These are phyloP conservation scores for Thuja plicata DNA, from an alignment of 83 land plant genomes.

Conservation along the genomic window DNA sequence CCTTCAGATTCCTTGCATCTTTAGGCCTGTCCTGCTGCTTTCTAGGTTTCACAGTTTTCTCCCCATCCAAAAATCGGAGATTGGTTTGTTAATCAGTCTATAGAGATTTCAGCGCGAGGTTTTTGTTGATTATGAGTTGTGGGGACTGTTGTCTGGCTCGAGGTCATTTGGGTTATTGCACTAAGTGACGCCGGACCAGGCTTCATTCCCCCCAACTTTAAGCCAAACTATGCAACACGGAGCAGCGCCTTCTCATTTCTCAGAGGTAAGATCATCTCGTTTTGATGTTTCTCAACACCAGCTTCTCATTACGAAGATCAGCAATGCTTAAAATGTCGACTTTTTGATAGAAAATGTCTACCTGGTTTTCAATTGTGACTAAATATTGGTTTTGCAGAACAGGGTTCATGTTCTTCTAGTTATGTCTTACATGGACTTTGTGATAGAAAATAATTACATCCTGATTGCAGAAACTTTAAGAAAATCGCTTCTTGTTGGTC, in stretches of 20 bases:
- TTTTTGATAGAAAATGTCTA: too few relatives aligned
- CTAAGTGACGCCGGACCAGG: conserved; percentile 16
- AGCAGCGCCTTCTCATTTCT: too few relatives aligned
- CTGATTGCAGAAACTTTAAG: neutral
- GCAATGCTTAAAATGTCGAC: too few relatives aligned
- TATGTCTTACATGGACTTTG: neutral
- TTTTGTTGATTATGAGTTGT: conserved; percentile 11
- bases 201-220: conserved; percentile 19
- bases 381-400: neutral
- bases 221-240: neutral
- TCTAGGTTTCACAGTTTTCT: neutral
- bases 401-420: neutral
- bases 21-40: neutral
- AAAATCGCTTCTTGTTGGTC: neutral
- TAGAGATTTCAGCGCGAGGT: too few relatives aligned
- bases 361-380: neutral
- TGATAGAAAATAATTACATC: neutral
- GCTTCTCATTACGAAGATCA: neutral
- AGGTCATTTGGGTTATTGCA: neutral
- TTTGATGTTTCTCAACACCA: neutral
- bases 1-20: neutral
- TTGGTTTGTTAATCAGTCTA: neutral
- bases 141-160: conserved; percentile 22
- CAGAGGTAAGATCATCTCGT: neutral
- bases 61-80: neutral